Conservation (phyloP, 805 yeast genomes). For the Cephaloascus fragrans region DNA sequence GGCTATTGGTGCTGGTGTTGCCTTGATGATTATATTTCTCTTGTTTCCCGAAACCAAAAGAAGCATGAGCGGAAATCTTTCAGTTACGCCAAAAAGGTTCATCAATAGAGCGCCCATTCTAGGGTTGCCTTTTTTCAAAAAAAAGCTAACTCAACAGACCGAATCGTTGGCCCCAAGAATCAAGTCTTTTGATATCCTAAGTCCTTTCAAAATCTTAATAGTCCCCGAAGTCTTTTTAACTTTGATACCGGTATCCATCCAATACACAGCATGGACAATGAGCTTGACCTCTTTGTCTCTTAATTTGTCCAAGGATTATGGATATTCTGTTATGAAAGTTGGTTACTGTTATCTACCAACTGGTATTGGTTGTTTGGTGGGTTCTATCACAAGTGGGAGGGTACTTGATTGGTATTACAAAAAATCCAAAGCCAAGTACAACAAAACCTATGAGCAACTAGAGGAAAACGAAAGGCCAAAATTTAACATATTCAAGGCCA, state of each 20-base stretch:
- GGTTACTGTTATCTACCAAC: constrained; percentile 71
- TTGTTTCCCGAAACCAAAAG: constrained; percentile 71
- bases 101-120: constrained; percentile 39
- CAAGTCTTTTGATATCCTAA: constrained; percentile 14
- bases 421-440: constrained; percentile 12
- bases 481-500: constrained; percentile 46
- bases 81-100: constrained; percentile 37
- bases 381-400: constrained; percentile 52
- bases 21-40: constrained; percentile 20
- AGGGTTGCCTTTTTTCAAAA: constrained; percentile 14
- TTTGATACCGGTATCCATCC: constrained; percentile 49
- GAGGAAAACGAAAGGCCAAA: constrained; percentile 18
- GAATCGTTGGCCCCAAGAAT: constrained; percentile 3
- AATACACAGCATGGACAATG: constrained; percentile 64
- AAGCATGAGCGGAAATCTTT: constrained; percentile 65
- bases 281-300: constrained; percentile 58
- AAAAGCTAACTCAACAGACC: constrained; percentile 20
- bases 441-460: constrained; percentile 3
- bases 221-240: constrained; percentile 35
- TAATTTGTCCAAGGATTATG: constrained; percentile 37
- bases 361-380: constrained; percentile 56
- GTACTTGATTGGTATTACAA: constrained; percentile 43
- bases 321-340: constrained; percentile 41
- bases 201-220: constrained; percentile 30
- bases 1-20: constrained; percentile 50